Evolutionary conservation across 148 eudicot species (phyloP).

Genomic region (Camellia granthamiana): DNA sequence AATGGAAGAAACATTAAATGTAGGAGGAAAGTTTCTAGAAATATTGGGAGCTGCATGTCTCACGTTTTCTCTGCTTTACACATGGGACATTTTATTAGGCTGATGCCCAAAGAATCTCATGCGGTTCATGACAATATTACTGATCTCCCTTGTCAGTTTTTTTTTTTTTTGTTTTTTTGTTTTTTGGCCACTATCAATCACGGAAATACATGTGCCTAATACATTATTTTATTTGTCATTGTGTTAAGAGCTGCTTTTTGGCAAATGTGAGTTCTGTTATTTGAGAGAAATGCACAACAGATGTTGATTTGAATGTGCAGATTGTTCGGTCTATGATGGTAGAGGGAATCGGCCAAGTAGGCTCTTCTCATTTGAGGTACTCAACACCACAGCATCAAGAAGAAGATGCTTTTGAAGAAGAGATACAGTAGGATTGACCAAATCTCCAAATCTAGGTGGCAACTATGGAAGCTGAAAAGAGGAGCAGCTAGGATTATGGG

Average conservation of each 20-base stretch:
- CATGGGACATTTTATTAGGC: neutral
- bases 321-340: conserved; percentile 10
- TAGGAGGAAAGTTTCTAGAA: neutral
- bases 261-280: neutral
- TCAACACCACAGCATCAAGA: neutral
- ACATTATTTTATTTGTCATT: neutral
- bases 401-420: conserved; percentile 3
- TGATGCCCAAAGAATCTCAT: neutral
- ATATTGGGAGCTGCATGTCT: neutral
- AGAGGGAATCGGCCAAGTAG: conserved; percentile 13
- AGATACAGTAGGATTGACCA: conserved; percentile 8
- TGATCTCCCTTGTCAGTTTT: too few relatives aligned
- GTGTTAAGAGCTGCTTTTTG: neutral
- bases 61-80: neutral
- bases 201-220: neutral
- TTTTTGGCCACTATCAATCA: neutral
- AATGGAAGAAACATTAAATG: too few relatives aligned
- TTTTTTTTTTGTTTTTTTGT: too few relatives aligned
- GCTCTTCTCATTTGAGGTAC: neutral
- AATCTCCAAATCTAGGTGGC: neutral
- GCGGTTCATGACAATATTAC: neutral
- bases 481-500: neutral
- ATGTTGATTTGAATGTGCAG: conserved; percentile 9
- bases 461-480: conserved; percentile 5
- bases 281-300: neutral